Percentiles rank a stretch among this genome's conserved stretches.
These are phyloP conservation scores for Corynespora cassiicola DNA, from an alignment of 2,329 filamentous ascomycete genomes.

Conservation along the genomic window DNA sequence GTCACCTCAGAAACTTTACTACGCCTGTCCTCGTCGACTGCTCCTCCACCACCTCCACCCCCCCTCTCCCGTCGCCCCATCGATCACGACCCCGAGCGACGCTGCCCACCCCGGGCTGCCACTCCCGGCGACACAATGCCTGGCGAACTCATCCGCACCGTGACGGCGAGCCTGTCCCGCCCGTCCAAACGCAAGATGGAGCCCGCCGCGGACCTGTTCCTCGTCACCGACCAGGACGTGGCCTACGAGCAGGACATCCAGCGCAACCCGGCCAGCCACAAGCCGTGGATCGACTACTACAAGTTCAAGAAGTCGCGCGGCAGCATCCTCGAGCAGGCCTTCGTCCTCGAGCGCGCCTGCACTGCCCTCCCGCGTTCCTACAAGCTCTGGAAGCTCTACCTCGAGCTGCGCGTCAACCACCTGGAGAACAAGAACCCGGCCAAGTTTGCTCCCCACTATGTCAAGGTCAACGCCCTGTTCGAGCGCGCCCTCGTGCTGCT, in stretches of 20 bases:
- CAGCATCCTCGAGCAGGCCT: constrained; percentile 82
- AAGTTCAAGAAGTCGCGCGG: constrained; percentile 90
- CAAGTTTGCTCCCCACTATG: constrained; percentile 78
- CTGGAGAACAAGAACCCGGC: constrained; percentile 83
- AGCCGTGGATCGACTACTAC: constrained; percentile 95
- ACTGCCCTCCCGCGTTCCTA: constrained; percentile 90
- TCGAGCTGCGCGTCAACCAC: constrained; percentile 83
- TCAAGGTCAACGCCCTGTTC: constrained; percentile 94
- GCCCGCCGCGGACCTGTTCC: constrained; percentile 44
- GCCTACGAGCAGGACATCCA: constrained; percentile 96
- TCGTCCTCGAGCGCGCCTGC: constrained; percentile 89
- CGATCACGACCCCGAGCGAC: constrained; percentile 18
- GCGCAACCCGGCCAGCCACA: constrained; percentile 82
- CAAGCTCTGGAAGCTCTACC: constrained; percentile 98
- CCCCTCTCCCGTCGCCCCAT: constrained; percentile 34
- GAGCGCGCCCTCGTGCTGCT: constrained; percentile 90
- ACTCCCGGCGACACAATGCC: constrained; percentile 48
- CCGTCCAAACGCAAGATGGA: constrained; percentile 43
- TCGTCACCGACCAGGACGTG: constrained; percentile 82
- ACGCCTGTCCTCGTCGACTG: background rate
- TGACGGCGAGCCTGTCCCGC: constrained; percentile 42
- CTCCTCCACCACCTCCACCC: constrained; percentile 15
- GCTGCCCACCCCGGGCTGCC: constrained; percentile 39
- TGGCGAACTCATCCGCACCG: constrained; percentile 50
- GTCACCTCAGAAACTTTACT: constrained; percentile 10